A percentile compares a stretch with the other conserved stretches of the same genome.
Evolutionary conservation across 2,329 filamentous ascomycete genomes (phyloP).

Genomic region (Nigrospora sphaerica): DNA sequence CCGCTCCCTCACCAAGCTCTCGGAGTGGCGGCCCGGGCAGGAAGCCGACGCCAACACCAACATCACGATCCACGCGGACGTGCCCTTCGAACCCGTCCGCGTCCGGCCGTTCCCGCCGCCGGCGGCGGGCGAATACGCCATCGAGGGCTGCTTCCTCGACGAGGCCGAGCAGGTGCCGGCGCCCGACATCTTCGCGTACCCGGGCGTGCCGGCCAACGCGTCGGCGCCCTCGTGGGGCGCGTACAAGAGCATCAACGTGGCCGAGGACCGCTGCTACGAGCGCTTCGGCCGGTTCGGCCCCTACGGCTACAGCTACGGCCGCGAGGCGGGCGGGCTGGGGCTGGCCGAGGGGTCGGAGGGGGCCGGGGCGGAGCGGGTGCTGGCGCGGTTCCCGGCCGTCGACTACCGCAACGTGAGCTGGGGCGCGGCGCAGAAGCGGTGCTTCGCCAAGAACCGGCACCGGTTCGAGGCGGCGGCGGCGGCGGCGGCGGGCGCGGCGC

Average conservation of each 20-base stretch:
- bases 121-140: slow-evolving; percentile 7
- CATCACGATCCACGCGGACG: slow-evolving; percentile 11
- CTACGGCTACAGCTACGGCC: slow-evolving; percentile 62
- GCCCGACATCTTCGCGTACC: slow-evolving; percentile 38
- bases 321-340: slow-evolving; percentile 52
- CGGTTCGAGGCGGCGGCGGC: slow-evolving; percentile 30
- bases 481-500: background rate
- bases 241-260: slow-evolving; percentile 52
- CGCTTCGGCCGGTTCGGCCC: slow-evolving; percentile 61
- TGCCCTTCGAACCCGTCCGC: slow-evolving; percentile 16
- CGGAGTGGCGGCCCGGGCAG: slow-evolving; percentile 21
- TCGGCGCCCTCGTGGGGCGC: slow-evolving; percentile 60
- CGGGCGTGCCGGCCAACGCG: slow-evolving; percentile 55
- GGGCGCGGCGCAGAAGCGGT: slow-evolving; percentile 23
- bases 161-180: slow-evolving; percentile 29
- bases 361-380: slow-evolving; percentile 49
- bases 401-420: slow-evolving; percentile 28
- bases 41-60: slow-evolving; percentile 9
- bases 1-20: slow-evolving; percentile 16
- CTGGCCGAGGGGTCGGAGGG: slow-evolving; percentile 53
- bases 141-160: slow-evolving; percentile 40
- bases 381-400: slow-evolving; percentile 24
- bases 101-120: slow-evolving; percentile 12
- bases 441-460: slow-evolving; percentile 40
- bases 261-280: slow-evolving; percentile 63